phyloP scores from a whole-genome alignment of 768 basidiomycete species.

The Heimioporus sp. region DNA sequence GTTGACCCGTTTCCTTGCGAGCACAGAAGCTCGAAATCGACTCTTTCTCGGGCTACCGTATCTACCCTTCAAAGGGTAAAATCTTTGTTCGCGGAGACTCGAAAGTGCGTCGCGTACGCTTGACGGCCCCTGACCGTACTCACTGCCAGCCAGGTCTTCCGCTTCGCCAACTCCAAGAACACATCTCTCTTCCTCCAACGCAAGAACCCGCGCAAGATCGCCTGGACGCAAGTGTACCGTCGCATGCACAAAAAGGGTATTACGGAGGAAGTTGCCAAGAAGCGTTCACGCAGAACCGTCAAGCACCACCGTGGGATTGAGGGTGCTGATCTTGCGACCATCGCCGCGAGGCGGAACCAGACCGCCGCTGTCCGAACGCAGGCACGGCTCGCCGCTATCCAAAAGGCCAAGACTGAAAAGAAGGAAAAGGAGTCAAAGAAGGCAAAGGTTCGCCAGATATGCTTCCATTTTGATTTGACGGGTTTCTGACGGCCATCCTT shows the following conservation, averaged over 20 bases:
- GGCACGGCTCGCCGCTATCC: conserved; percentile 80
- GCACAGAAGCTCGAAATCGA: conserved; percentile 96
- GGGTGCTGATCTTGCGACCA: conserved; percentile 90
- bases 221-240: conserved; percentile 92
- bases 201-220: conserved; percentile 99
- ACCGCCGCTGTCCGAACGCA: conserved; percentile 80
- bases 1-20: conserved; percentile 9
- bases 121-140: too few species aligned
- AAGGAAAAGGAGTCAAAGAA: conserved; percentile 95
- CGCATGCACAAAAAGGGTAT: conserved; percentile 99
- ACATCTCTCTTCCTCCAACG: conserved; percentile 97
- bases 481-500: conserved; percentile 3
- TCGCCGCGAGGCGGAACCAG: conserved; percentile 92
- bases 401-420: conserved; percentile 96
- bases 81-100: conserved; percentile 94
- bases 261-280: conserved; percentile 99
- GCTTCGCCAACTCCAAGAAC: conserved; percentile 90
- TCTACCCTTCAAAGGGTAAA: conserved; percentile 98
- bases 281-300: conserved; percentile 93
- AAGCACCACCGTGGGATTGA: conserved; percentile 99
- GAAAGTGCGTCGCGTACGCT: conserved; percentile 57
- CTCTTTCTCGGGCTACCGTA: conserved; percentile 94
- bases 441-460: conserved; percentile 52
- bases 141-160: conserved; percentile 69
- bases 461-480: neutral